Evolutionary conservation across 2,329 filamentous ascomycete genomes (phyloP).

Genomic region (Aspergillus sp.): DNA sequence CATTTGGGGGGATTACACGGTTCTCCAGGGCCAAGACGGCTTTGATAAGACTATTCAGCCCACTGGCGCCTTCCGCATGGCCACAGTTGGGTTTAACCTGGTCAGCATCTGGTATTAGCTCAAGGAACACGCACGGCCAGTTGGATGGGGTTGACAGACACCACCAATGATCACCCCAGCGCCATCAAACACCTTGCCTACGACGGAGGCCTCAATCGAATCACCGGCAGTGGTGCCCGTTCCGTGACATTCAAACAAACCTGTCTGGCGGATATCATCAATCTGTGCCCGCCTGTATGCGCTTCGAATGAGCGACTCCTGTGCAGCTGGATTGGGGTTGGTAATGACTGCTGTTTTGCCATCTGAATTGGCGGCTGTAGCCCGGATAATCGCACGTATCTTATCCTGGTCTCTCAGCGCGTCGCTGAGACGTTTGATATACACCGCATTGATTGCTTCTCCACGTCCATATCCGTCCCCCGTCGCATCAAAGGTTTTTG

Average conservation of each 20-base stretch:
- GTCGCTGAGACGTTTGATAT: slow-evolving; percentile 19
- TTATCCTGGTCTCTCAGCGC: slow-evolving; percentile 22
- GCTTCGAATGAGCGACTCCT: slow-evolving; percentile 24
- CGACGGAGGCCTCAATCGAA: no score
- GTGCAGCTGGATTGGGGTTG: slow-evolving; percentile 13
- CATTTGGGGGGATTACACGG: slow-evolving; percentile 12
- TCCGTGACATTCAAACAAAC: slow-evolving; percentile 32
- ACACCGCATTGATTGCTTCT: slow-evolving; percentile 24
- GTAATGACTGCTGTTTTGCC: slow-evolving; percentile 17
- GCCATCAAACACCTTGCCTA: no score
- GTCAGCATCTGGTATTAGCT: slow-evolving; percentile 4
- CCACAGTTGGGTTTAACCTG: slow-evolving; percentile 27
- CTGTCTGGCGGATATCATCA: slow-evolving; percentile 16
- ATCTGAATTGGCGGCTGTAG: slow-evolving; percentile 13
- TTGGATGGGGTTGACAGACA: slow-evolving; percentile 1
- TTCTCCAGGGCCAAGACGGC: slow-evolving; percentile 12
- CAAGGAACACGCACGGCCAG: neutral
- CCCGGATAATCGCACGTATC: slow-evolving; percentile 23
- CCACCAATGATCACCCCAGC: slow-evolving; percentile 2
- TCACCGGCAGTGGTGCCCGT: slow-evolving; percentile 19
- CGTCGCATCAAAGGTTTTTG: slow-evolving; percentile 18
- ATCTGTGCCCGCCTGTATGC: slow-evolving; percentile 26
- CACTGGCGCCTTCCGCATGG: slow-evolving; percentile 7
- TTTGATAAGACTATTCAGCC: slow-evolving; percentile 16
- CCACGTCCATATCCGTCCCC: slow-evolving; percentile 26